Conservation (phyloP, 371 early-diverging fungal species). For the Actinomortierella wolfii region DNA sequence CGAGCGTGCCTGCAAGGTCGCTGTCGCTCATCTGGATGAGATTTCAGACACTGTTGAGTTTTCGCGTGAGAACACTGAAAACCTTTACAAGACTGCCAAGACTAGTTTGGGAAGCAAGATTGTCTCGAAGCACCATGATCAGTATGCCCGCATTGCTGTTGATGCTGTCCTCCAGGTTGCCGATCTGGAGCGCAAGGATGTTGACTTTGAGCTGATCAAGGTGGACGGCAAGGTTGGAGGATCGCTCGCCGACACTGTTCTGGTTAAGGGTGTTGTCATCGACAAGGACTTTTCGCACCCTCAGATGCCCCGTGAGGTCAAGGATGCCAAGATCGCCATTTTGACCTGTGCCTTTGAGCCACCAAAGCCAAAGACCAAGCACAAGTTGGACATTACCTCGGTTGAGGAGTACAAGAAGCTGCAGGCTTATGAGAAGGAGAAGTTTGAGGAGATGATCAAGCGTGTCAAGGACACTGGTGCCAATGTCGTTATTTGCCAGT, state of each 20-base stretch:
- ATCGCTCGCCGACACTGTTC: conserved; percentile 88
- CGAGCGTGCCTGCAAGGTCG: conserved; percentile 95
- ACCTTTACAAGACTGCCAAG: conserved; percentile 96
- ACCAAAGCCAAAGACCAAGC: conserved; percentile 99
- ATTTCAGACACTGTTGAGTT: conserved; percentile 94
- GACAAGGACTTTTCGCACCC: conserved; percentile 99
- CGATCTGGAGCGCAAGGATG: conserved; percentile 98
- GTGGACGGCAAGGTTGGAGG: conserved; percentile 99
- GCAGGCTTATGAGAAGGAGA: conserved; percentile 94
- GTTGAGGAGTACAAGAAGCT: conserved; percentile 98
- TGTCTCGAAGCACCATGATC: conserved; percentile 97
- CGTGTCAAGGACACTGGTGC: conserved; percentile 97
- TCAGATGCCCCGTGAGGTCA: conserved; percentile 98
- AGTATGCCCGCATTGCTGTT: conserved; percentile 97
- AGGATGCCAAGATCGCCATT: conserved; percentile 97
- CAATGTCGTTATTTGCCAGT: conserved; percentile 99
- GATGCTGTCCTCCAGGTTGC: conserved; percentile 98
- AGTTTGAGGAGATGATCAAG: conserved; percentile 97
- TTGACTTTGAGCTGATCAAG: conserved; percentile 99
- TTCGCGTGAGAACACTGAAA: conserved; percentile 78
- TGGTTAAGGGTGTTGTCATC: conserved; percentile 98
- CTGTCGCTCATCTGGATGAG: conserved; percentile 88
- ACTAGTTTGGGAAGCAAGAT: conserved; percentile 99
- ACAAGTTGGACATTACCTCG: conserved; percentile 96
- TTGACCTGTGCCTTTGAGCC: conserved; percentile 99